phyloP scores from a whole-genome alignment of 768 basidiomycete genomes.

The Candolleomyces eurysporus region DNA sequence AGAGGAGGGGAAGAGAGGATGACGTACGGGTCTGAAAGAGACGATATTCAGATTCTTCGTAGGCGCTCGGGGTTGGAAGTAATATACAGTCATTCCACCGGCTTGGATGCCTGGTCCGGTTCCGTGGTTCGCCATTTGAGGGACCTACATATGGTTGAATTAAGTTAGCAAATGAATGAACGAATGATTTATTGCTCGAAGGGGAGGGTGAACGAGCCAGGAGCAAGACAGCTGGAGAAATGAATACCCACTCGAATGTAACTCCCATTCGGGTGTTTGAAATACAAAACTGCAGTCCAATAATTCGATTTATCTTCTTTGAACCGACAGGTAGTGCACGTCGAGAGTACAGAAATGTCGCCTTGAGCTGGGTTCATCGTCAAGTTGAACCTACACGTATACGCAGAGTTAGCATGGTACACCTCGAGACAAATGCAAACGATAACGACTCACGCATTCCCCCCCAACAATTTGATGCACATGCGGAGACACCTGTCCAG shows the following conservation, averaged over 20 bases:
- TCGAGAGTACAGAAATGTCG: constrained; percentile 1
- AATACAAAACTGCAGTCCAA: constrained; percentile 6
- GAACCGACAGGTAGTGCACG: constrained; percentile 12
- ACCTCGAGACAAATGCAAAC: no score
- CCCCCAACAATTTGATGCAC: constrained; percentile 1
- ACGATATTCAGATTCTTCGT: constrained; percentile 7
- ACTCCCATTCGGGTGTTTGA: constrained; percentile 10
- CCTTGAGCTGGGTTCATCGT: constrained; percentile 2
- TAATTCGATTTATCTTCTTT: constrained; percentile 12
- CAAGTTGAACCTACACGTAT: constrained; percentile 5
- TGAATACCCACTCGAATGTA: not conserved
- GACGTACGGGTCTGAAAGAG: not conserved
- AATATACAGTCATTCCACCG: constrained; percentile 10
- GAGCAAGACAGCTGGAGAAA: not conserved
- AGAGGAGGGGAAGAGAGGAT: not conserved
- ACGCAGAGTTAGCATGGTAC: no score
- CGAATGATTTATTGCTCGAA: not conserved
- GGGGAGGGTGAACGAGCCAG: not conserved
- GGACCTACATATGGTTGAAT: not conserved
- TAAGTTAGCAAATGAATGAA: not conserved
- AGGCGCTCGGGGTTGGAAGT: constrained; percentile 7
- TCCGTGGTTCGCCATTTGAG: constrained; percentile 10
- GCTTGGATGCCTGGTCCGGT: constrained; percentile 2
- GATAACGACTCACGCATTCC: not conserved
- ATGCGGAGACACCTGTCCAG: constrained; percentile 4